Evolutionary conservation across 2,329 filamentous ascomycete species (phyloP), one percentile per base, ranked within the genome.

Genomic region (Fonsecaea pugnacius): DNA sequence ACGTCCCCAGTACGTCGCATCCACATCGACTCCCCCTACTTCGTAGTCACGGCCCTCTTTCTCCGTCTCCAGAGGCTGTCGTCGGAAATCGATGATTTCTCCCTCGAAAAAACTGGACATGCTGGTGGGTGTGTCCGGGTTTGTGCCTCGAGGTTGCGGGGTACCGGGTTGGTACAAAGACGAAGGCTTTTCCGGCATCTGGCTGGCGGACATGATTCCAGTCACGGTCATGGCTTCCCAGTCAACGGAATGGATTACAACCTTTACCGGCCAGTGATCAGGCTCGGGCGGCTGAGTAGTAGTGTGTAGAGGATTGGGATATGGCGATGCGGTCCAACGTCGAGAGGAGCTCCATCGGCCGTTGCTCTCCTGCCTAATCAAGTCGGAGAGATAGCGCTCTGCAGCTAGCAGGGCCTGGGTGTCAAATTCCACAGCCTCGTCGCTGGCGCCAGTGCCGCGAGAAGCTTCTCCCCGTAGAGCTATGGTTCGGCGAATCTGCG

Each of bases 131-230:
- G 76, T 12, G 9, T 33, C 61, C 12, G 78, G 77, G 9, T 76
- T 75, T 56, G 76, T 10, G 9, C 32, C 61, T 53, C 6, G 27
- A 30, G 66, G 67, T 56, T 32, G 63, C 60, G 21, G 67, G 40
- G 66, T 57, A 54, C 21, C 57, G n/a, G 60, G 24, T n/a, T 59
- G 64, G 10, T 66, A 58, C 4, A 48, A 1, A n/a, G 64, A 38
- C 27, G 58, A 60, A 53, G 62, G 55, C 32, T 65, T 65, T 40
- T 70, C 78, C 1, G 87, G 87, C 12, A 89, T 87, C 69, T 89
- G 87, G 76, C 87, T 89, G 4, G 87, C 87, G 75, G 89, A 86
- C 87, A 90, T 90, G 7, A 86, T 89, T 3, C 87, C 87, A 24
- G 85, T 84, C 18, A 90, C 74, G 0, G 84, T 85, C 85, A 89